These are phyloP conservation scores for Neurospora sp. DNA, from an alignment of 495 filamentous ascomycete genomes.

Conservation along the genomic window DNA sequence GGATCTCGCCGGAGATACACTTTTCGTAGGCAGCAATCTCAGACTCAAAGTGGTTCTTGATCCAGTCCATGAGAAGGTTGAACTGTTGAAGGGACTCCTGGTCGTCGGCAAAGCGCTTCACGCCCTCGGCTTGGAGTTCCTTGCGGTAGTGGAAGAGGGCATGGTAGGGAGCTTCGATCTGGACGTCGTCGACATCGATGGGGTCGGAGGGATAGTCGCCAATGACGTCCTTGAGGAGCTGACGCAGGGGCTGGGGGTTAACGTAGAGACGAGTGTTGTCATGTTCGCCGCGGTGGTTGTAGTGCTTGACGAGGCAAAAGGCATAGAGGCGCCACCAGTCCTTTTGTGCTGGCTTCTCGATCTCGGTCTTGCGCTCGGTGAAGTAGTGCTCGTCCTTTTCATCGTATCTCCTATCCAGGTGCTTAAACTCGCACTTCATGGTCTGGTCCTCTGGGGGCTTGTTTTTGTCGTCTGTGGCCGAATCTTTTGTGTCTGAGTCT, in stretches of 20 bases:
- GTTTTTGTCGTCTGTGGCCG: neutral
- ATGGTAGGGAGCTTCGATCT: conserved; percentile 23
- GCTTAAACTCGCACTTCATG: conserved; percentile 31
- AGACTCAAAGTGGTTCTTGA: conserved; percentile 22
- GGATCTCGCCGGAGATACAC: conserved; percentile 14
- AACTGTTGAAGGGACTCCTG: conserved; percentile 18
- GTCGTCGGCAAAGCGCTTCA: conserved; percentile 19
- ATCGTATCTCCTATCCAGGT: conserved; percentile 23
- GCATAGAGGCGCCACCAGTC: conserved; percentile 29
- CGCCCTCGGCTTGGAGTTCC: conserved; percentile 18
- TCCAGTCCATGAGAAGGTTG: conserved; percentile 24
- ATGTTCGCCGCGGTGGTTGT: conserved; percentile 13
- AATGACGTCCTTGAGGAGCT: conserved; percentile 23
- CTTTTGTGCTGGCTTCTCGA: conserved; percentile 19
- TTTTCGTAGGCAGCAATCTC: conserved; percentile 24
- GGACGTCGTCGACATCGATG: conserved; percentile 21
- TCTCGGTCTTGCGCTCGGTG: conserved; percentile 17
- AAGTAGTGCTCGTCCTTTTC: conserved; percentile 21
- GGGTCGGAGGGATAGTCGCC: conserved; percentile 21
- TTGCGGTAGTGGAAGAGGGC: conserved; percentile 24
- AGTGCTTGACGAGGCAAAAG: conserved; percentile 23
- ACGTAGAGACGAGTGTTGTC: conserved; percentile 20
- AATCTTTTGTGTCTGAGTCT: neutral
- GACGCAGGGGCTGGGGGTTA: conserved; percentile 22
- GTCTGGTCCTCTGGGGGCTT: conserved; percentile 11